phyloP scores from a whole-genome alignment of 2,329 filamentous ascomycete genomes.

The Colletotrichum aenigma region DNA sequence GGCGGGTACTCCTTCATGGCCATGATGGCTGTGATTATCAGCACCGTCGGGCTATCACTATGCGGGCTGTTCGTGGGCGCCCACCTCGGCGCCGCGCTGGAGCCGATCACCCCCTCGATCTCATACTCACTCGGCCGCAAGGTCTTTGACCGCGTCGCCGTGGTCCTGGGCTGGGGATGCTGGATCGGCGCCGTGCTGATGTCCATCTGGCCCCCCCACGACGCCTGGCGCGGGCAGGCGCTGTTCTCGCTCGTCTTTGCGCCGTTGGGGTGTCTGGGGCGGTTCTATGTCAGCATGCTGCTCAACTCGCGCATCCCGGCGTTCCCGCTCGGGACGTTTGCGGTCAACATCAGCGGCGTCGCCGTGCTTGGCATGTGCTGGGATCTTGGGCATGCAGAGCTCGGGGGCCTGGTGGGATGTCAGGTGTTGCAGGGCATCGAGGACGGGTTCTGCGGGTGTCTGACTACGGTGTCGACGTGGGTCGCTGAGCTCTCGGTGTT shows the following conservation, averaged over 20 bases:
- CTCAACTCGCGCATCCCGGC: slow-evolving; percentile 70
- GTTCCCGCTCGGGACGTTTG: slow-evolving; percentile 88
- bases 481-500: slow-evolving; percentile 63
- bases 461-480: slow-evolving; percentile 73
- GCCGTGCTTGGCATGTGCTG: slow-evolving; percentile 76
- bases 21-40: slow-evolving; percentile 74
- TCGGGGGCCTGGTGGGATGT: slow-evolving; percentile 63
- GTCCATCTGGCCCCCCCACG: slow-evolving; percentile 72
- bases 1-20: slow-evolving; percentile 86
- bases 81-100: slow-evolving; percentile 71
- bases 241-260: slow-evolving; percentile 83
- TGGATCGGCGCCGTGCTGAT: slow-evolving; percentile 83
- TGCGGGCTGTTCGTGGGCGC: slow-evolving; percentile 73
- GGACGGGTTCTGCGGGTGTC: slow-evolving; percentile 71
- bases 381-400: slow-evolving; percentile 73
- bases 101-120: slow-evolving; percentile 63
- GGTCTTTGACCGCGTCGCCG: slow-evolving; percentile 66
- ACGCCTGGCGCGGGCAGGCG: slow-evolving; percentile 76
- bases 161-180: slow-evolving; percentile 70
- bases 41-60: slow-evolving; percentile 73
- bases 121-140: slow-evolving; percentile 61
- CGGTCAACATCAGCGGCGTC: slow-evolving; percentile 80
- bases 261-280: slow-evolving; percentile 75
- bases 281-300: slow-evolving; percentile 73
- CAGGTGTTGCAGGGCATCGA: slow-evolving; percentile 70